phyloP scores from a whole-genome alignment of 768 basidiomycete species.

The Hemileccinum impolitum region DNA sequence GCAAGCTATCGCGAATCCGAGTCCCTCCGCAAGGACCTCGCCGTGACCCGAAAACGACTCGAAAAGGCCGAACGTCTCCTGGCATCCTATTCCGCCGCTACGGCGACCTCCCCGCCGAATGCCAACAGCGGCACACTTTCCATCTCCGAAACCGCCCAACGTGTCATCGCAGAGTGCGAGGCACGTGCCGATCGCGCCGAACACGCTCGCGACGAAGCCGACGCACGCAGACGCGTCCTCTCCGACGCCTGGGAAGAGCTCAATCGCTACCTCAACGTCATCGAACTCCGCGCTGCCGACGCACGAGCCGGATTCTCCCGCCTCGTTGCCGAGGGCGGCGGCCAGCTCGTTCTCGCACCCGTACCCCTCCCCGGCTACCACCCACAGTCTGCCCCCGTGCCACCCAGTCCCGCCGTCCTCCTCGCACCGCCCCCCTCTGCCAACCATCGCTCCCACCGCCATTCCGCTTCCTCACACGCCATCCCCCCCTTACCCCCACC shows the following conservation, averaged over 20 bases:
- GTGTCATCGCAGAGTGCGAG: slow-evolving; percentile 45
- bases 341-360: slow-evolving; percentile 37
- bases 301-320: slow-evolving; percentile 47
- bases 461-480: slow-evolving; percentile 27
- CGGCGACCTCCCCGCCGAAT: slow-evolving; percentile 17
- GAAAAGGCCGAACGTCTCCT: slow-evolving; percentile 53
- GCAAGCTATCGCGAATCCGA: slow-evolving; percentile 54
- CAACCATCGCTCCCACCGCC: slow-evolving; percentile 18
- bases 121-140: slow-evolving; percentile 9
- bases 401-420: slow-evolving; percentile 26
- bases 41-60: slow-evolving; percentile 38
- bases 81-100: slow-evolving; percentile 24
- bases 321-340: slow-evolving; percentile 43
- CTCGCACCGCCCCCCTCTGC: slow-evolving; percentile 22
- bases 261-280: slow-evolving; percentile 41
- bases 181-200: slow-evolving; percentile 50
- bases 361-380: slow-evolving; percentile 30
- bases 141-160: slow-evolving; percentile 33
- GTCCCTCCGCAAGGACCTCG: slow-evolving; percentile 47
- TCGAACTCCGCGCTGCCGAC: slow-evolving; percentile 48
- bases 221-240: slow-evolving; percentile 42
- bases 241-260: slow-evolving; percentile 51
- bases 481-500: slow-evolving; percentile 39
- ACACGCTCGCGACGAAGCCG: slow-evolving; percentile 51
- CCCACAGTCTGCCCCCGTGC: background rate